Evolutionary conservation across 2,329 filamentous ascomycete species (phyloP).

Genomic region (Emergomyces pasteurianus): DNA sequence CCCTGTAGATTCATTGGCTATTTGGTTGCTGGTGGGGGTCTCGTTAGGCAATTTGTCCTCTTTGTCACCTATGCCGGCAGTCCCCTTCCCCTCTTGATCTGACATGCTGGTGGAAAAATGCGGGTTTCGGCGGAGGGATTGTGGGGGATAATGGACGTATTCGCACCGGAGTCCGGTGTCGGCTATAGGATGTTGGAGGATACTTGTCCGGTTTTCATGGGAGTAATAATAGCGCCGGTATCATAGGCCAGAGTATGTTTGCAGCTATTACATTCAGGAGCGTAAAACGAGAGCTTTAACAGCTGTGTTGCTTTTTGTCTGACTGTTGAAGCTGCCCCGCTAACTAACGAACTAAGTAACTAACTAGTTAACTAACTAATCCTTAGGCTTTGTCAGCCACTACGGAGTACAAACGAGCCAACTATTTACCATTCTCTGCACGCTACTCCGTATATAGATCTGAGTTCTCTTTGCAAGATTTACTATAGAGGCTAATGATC

Average conservation of each 20-base stretch:
- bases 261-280: no score
- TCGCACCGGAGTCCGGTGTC: neutral
- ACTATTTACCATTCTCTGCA: no score
- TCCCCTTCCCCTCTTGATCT: neutral
- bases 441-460: no score
- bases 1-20: conserved; percentile 2
- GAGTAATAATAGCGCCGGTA: neutral
- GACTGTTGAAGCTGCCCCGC: neutral
- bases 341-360: no score
- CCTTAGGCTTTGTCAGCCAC: neutral
- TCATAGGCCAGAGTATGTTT: neutral
- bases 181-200: neutral
- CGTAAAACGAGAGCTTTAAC: neutral
- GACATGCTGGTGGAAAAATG: neutral
- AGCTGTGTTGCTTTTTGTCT: no score
- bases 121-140: neutral
- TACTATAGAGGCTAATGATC: neutral
- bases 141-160: neutral
- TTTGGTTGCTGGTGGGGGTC: neutral
- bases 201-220: neutral
- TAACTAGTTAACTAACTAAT: no score
- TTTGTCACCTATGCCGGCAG: neutral
- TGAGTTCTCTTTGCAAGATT: no score
- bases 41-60: neutral
- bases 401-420: neutral